Base-by-base conservation (phyloP, 1,139 yeast species). In the Yamadazyma songkhlaensis region DNA sequence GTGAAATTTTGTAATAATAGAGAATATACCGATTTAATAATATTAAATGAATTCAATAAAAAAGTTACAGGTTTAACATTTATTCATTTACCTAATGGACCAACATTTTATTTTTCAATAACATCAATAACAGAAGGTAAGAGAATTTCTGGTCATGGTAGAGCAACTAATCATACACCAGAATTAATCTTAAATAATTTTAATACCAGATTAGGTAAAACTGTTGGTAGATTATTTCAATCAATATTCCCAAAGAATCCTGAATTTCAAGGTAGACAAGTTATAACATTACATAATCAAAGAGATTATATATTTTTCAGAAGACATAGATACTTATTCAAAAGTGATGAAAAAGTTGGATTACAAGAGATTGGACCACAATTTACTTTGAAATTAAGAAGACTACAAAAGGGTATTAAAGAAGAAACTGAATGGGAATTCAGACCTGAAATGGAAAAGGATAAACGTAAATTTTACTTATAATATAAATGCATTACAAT, bases 381-480 rank as follows among this genome's bases (percentile, higher is more conserved):
- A 60, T 94, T 92, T 59, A 94, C 98, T 0, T 65, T 92, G 56
- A 84, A 85, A 56, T 68, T 94, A 48, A 77, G 96, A 59, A 74
- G 97, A 55, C 70, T 94, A 44, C 97, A 90, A 60, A 84, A 81
- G 67, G 98, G 97, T 33, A 75, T 92, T 52, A 81, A 82, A 55
- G 95, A 88, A 47, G 97, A 92, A 52, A 74, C 87, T 23, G 96
- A 88, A 54, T 92, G 97, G 97, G 97, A 92, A 62, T 95, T 89
- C 64, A 79, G 87, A 50, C 84, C 97, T 10, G 95, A 86, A 49
- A 90, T 92, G 97, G 97, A 92, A 62, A 82, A 84, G 55, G 97
- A 92, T 59, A 92, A 89, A 80, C 81, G 81, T 64, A 88, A 87
- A 77, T 92, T 92, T 59, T 84, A 88, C 58, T 67, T 90, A 50